Evolutionary conservation across 148 eudicot species (phyloP).

Genomic region (Spergularia marina): DNA sequence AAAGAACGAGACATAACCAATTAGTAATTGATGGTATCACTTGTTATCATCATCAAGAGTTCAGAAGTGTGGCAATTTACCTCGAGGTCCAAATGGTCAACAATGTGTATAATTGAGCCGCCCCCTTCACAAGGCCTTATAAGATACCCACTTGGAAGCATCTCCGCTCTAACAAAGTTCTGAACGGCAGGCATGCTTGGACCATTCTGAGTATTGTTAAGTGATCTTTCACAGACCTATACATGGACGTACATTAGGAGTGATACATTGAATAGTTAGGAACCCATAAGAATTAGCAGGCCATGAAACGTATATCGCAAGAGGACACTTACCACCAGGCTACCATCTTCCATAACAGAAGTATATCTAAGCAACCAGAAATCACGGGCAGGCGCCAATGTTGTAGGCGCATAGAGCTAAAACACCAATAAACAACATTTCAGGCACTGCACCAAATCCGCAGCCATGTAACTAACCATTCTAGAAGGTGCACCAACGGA

Average conservation of each 20-base stretch:
- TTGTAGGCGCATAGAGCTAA: slow-evolving; percentile 96
- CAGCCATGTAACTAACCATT: not conserved
- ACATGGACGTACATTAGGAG: not conserved
- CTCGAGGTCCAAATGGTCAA: slow-evolving; percentile 82
- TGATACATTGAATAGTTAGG: not conserved
- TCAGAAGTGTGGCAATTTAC: slow-evolving; percentile 22
- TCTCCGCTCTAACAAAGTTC: slow-evolving; percentile 76
- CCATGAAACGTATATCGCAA: not conserved
- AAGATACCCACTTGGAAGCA: slow-evolving; percentile 74
- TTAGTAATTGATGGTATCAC: slow-evolving; percentile 9
- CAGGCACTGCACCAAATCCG: not conserved
- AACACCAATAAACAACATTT: slow-evolving; percentile 8
- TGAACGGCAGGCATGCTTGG: slow-evolving; percentile 80
- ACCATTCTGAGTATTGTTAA: slow-evolving; percentile 80
- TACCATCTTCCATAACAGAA: slow-evolving; percentile 92
- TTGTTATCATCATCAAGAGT: not conserved
- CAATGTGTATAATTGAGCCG: slow-evolving; percentile 78
- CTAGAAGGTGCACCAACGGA: not conserved
- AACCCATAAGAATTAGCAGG: not conserved
- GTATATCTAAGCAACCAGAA: slow-evolving; percentile 94
- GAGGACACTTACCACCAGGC: slow-evolving; percentile 67
- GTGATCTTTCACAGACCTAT: slow-evolving; percentile 94
- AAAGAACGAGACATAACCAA: slow-evolving; percentile 4
- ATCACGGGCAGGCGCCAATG: slow-evolving; percentile 96
- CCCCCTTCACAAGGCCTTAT: slow-evolving; percentile 88